Conservation (phyloP, 208 protist genomes). For the Trypanosoma lewisi region DNA sequence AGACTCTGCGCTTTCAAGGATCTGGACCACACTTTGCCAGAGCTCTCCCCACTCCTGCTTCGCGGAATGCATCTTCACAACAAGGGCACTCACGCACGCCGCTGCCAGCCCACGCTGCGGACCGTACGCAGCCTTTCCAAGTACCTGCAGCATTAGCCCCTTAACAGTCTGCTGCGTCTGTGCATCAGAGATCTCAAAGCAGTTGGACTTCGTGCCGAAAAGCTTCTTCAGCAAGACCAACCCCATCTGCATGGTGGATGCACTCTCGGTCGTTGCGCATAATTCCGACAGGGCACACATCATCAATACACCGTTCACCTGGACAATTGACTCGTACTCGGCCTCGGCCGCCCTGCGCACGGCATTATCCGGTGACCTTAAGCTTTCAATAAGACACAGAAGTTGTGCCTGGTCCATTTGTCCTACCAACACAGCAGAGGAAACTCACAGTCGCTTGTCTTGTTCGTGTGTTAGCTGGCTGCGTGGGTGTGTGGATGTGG, state of each 20-base stretch:
- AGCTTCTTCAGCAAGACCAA: slow-evolving; percentile 75
- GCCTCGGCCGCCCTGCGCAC: slow-evolving; percentile 69
- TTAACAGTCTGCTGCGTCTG: slow-evolving; percentile 47
- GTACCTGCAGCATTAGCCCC: slow-evolving; percentile 46
- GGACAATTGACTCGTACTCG: slow-evolving; percentile 51
- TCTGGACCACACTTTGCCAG: slow-evolving; percentile 68
- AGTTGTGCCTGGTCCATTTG: slow-evolving; percentile 59
- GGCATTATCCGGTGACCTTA: slow-evolving; percentile 65
- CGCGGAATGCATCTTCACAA: slow-evolving; percentile 49
- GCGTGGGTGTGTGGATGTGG: no score
- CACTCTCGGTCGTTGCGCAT: slow-evolving; percentile 47
- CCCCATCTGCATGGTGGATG: slow-evolving; percentile 38
- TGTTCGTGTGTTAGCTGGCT: background rate
- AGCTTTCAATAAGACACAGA: slow-evolving; percentile 34
- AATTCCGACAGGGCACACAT: slow-evolving; percentile 63
- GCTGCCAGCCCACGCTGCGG: slow-evolving; percentile 55
- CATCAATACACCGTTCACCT: slow-evolving; percentile 40
- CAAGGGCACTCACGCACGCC: slow-evolving; percentile 73
- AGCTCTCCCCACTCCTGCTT: slow-evolving; percentile 73
- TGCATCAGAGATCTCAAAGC: slow-evolving; percentile 42
- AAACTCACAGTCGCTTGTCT: no score
- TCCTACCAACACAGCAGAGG: no score
- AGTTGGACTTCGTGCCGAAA: slow-evolving; percentile 48
- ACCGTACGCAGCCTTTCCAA: slow-evolving; percentile 51
- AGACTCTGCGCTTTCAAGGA: slow-evolving; percentile 45